phyloP scores from a whole-genome alignment of 306 rosid species.

The Cucumis melo region DNA sequence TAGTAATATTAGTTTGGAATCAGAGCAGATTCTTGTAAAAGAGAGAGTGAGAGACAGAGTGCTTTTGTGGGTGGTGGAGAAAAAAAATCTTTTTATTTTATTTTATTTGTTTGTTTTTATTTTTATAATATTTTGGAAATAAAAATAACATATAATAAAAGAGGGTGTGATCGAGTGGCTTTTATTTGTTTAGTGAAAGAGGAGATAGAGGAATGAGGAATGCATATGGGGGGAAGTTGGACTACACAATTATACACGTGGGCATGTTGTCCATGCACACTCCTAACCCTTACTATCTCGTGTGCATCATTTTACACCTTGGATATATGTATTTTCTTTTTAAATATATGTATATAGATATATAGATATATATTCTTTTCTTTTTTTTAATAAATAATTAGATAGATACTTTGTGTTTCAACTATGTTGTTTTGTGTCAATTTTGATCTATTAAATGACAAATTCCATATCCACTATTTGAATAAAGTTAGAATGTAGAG shows the following conservation, averaged over 20 bases:
- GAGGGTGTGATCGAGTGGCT: background rate
- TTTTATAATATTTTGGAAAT: background rate
- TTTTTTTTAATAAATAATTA: too few relatives aligned
- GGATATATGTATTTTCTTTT: background rate
- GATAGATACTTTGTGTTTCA: too few relatives aligned
- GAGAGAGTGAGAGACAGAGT: background rate
- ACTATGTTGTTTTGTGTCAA: too few relatives aligned
- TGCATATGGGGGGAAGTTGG: background rate
- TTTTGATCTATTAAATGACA: too few relatives aligned
- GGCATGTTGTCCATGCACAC: conserved; percentile 5
- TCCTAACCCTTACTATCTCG: background rate
- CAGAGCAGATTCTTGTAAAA: background rate
- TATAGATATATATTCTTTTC: background rate
- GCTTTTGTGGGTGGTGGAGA: background rate
- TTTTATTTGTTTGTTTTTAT: background rate
- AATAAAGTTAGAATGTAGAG: too few relatives aligned
- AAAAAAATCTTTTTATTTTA: background rate
- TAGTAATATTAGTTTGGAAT: background rate
- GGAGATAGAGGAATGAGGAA: background rate
- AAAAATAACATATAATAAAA: background rate
- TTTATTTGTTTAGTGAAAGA: background rate
- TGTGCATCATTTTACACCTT: conserved; percentile 6
- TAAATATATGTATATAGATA: background rate
- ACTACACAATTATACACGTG: conserved; percentile 4
- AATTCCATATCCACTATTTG: too few relatives aligned